Percentiles rank a stretch among this genome's conserved stretches.
Evolutionary conservation across 2,329 filamentous ascomycete genomes (phyloP).

Genomic region (Aspergillus ruber): DNA sequence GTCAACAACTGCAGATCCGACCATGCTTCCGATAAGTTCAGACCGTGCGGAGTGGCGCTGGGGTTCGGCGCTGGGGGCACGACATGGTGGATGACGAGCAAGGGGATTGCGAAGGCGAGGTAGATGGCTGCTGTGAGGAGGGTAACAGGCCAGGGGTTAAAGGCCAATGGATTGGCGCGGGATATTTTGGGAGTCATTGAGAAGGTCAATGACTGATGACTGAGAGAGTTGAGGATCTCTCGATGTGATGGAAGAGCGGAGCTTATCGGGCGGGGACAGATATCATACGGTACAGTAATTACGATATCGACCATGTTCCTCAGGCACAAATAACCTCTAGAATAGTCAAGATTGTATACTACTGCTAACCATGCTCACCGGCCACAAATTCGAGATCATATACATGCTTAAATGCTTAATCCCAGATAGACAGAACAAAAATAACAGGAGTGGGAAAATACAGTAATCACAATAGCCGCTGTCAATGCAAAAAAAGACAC

Average conservation of each 20-base stretch:
- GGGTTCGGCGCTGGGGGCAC: constrained; percentile 62
- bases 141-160: constrained; percentile 74
- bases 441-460: not conserved
- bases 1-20: constrained; percentile 71
- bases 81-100: constrained; percentile 67
- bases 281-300: not conserved
- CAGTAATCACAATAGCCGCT: constrained; percentile 12
- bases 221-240: no score
- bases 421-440: constrained; percentile 4
- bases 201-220: not conserved
- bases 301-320: not conserved
- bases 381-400: constrained; percentile 3
- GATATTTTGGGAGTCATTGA: constrained; percentile 6
- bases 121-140: constrained; percentile 72
- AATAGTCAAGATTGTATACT: constrained; percentile 5
- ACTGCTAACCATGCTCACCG: constrained; percentile 1
- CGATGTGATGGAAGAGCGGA: not conserved
- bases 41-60: constrained; percentile 51
- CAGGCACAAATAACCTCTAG: not conserved
- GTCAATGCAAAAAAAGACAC: constrained; percentile 18
- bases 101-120: constrained; percentile 65
- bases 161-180: constrained; percentile 54
- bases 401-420: constrained; percentile 6
- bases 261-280: not conserved
- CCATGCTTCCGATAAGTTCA: constrained; percentile 85